phyloP scores from a whole-genome alignment of 352 stramenopile genomes.

The Achlya hypogyna region DNA sequence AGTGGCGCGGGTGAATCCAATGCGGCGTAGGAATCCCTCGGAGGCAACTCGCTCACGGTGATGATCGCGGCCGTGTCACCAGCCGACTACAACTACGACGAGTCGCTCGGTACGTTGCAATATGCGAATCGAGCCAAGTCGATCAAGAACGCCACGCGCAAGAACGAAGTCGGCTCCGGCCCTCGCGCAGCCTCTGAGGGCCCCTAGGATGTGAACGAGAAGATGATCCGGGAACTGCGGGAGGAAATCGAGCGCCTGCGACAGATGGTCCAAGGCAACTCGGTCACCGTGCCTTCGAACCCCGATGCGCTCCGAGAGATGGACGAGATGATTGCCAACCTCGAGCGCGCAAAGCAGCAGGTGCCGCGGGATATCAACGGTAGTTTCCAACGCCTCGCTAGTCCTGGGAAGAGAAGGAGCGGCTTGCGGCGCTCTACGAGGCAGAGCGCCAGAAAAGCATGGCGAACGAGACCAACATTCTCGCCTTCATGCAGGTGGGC shows the following conservation, averaged over 20 bases:
- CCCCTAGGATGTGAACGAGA: constrained; percentile 94
- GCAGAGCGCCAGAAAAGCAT: constrained; percentile 82
- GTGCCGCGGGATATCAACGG: background rate
- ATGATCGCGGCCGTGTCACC: constrained; percentile 65
- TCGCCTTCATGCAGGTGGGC: constrained; percentile 67
- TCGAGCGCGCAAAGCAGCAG: constrained; percentile 77
- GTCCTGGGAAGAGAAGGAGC: constrained; percentile 87
- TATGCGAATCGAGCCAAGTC: constrained; percentile 99
- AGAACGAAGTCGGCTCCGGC: constrained; percentile 77
- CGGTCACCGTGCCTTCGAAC: constrained; percentile 24
- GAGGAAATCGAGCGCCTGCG: constrained; percentile 91
- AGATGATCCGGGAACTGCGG: constrained; percentile 96
- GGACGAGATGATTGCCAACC: constrained; percentile 78
- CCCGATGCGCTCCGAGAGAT: constrained; percentile 61
- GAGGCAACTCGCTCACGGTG: constrained; percentile 86
- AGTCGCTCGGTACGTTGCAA: constrained; percentile 85
- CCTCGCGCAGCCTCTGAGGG: background rate
- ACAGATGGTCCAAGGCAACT: constrained; percentile 68
- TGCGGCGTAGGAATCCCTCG: constrained; percentile 53
- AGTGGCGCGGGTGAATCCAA: background rate
- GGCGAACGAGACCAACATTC: constrained; percentile 69
- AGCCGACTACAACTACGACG: constrained; percentile 96
- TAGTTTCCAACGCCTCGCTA: background rate
- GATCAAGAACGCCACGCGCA: constrained; percentile 98
- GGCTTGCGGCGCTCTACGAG: constrained; percentile 73